Percentiles rank a stretch among this genome's conserved stretches.
These are phyloP conservation scores for Musa beccarii DNA, from an alignment of 176 grass and related monocot genomes.

Conservation along the genomic window DNA sequence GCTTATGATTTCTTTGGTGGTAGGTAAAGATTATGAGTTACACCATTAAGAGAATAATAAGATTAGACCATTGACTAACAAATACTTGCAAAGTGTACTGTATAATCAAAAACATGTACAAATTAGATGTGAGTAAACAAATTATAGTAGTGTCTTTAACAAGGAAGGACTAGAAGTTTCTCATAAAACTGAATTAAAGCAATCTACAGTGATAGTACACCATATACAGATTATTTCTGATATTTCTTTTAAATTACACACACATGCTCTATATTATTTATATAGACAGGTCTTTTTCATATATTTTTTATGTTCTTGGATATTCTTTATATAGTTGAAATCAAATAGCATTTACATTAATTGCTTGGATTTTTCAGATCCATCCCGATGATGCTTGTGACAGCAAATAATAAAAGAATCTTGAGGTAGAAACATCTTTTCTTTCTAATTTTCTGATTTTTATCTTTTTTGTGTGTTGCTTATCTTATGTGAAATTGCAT, in stretches of 20 bases:
- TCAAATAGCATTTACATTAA: slow-evolving; percentile 4
- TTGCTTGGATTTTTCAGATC: slow-evolving; percentile 47
- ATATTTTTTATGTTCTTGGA: slow-evolving; percentile 8
- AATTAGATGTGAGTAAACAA: too few relatives aligned
- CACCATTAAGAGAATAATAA: too few relatives aligned
- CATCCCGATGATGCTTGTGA: slow-evolving; percentile 89
- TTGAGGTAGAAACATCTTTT: slow-evolving; percentile 44
- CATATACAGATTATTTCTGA: too few relatives aligned
- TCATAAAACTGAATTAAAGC: slow-evolving; percentile 20
- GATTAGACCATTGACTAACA: too few relatives aligned
- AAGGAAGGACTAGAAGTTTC: too few relatives aligned
- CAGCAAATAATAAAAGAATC: slow-evolving; percentile 82
- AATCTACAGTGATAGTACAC: slow-evolving; percentile 31
- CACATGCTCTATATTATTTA: slow-evolving; percentile 56
- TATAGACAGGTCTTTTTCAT: slow-evolving; percentile 52
- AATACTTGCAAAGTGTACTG: too few relatives aligned
- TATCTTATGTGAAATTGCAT: background rate
- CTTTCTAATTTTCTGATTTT: background rate
- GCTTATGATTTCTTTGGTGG: too few relatives aligned
- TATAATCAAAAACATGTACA: too few relatives aligned
- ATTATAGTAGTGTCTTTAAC: too few relatives aligned
- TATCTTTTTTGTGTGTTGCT: background rate
- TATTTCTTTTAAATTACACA: too few relatives aligned
- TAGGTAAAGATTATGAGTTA: too few relatives aligned
- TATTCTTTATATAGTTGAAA: slow-evolving; percentile 13